Evolutionary conservation across 2,329 filamentous ascomycete species (phyloP).

Genomic region (Fusarium penzigii): DNA sequence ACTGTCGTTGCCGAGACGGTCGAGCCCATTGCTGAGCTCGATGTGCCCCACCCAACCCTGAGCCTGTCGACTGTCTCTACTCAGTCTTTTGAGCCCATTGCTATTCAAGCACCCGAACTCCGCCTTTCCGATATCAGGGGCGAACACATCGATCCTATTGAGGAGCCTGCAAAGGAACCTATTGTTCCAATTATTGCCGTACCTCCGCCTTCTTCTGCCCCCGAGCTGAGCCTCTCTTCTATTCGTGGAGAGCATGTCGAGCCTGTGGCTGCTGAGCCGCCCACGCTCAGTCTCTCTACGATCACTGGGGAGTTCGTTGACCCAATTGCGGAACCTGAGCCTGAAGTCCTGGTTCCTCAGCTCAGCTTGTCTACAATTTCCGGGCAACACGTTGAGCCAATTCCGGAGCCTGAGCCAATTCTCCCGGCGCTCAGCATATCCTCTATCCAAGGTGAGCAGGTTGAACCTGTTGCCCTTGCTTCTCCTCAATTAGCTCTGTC

Average conservation of each 20-base stretch:
- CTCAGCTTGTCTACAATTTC: conserved; percentile 23
- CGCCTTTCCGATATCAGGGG: conserved; percentile 9
- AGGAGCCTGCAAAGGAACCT: conserved; percentile 6
- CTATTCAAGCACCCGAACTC: conserved; percentile 12
- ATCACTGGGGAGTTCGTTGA: conserved; percentile 23
- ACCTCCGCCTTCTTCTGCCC: background rate
- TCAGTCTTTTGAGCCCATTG: conserved; percentile 38
- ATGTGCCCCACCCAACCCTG: conserved; percentile 9
- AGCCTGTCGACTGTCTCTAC: conserved; percentile 24
- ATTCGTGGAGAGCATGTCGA: conserved; percentile 18
- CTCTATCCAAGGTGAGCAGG: conserved; percentile 22
- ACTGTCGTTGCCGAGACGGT: background rate
- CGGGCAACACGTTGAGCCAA: conserved; percentile 18
- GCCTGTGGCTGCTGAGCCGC: conserved; percentile 10
- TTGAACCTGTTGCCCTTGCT: conserved; percentile 25
- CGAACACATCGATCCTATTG: conserved; percentile 23
- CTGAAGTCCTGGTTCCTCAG: conserved; percentile 5
- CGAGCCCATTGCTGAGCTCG: conserved; percentile 19
- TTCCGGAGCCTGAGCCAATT: conserved; percentile 10
- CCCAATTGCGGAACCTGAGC: conserved; percentile 16
- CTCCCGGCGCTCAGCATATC: conserved; percentile 21
- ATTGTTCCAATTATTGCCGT: conserved; percentile 2
- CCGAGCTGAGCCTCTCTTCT: conserved; percentile 18
- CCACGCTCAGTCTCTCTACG: conserved; percentile 18
- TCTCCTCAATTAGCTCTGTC: conserved; percentile 32